Evolutionary conservation across 371 early-diverging fungal genomes (phyloP), one percentile per base, ranked within the genome.

Genomic region (Mucor velutinosus): DNA sequence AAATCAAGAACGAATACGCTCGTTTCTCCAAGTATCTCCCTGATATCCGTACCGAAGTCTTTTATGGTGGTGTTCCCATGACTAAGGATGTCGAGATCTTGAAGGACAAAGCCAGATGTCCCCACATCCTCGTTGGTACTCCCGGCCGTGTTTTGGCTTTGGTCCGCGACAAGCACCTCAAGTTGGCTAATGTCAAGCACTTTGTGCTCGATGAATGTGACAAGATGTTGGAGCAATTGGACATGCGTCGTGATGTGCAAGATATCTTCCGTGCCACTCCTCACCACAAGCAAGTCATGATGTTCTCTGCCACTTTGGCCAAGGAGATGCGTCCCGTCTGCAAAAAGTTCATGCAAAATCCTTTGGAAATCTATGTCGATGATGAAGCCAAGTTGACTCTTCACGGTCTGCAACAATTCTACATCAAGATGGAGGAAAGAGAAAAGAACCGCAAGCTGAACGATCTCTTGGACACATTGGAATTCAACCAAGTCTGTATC

Each of bases 121-220:
- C 97, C 25, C 95, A 95, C 74, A 93, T 99, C 73, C 82, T 99
- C 70, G 99, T 99, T 55, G 99, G 98, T 65, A 98, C 99, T 7
- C 99, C 99, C 12, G 99, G 99, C n/a, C 93, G 99, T 76, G 87
- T 98, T 53, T 81, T 93, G 62, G 97, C 93, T 35, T 82, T 99
- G 56, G 85, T 97, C 65, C 89, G 92, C 65, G 95, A 95, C 32
- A 91, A 91, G 78, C 69, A 80, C 25, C 82, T 99, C 61, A 91
- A 89, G 67, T 80, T 98, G 59, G 78, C 80, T 45, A 90, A 87
- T 62, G 87, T 99, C 69, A 97, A 95, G 89, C 94, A 94, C 87
- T 97, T 99, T 82, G 95, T 99, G 21, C 85, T 99, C 30, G 99
- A 99, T 78, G 99, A 99, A 86, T 99, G 99, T 81, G 99, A 99